Base-by-base conservation (phyloP, 495 filamentous ascomycete species). In the Tuber umbilicatum region DNA sequence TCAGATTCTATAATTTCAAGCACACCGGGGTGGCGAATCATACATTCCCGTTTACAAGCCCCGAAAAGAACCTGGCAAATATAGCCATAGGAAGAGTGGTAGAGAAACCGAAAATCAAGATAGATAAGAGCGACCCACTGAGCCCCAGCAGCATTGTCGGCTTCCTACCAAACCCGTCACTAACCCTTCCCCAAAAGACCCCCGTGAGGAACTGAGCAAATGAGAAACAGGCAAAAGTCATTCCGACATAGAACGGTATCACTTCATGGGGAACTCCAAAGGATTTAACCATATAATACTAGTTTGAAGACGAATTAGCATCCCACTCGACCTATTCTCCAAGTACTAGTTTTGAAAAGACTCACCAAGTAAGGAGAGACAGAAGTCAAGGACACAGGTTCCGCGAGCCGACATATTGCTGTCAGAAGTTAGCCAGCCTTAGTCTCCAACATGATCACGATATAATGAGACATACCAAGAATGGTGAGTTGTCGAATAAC, bases 281-380 rank as follows among this genome's bases (percentile, higher is more conserved):
- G 55, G 77, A 75, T 64, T 80, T 64, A 72, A 82, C 73, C 81
- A 82, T 82, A 40, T 76, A 82, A 70, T 82, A 82, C 81, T 85
- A 43, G 92, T 87, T 6, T 31, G 37, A 68, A 70, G 31, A 68
- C 73, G 42, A 38, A 73, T n/a, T 55, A 23, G 16, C 31, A 71
- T 45, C 55, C 55, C 16, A 1, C 27, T 50, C 85, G 19, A 90
- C 91, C 90, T 91, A 94, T 87, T 89, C 89, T 69, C 90, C 91
- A 35, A 64, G 17, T 2, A 6, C 14, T 35, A 17, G 12, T 84
- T 87, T 89, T 76, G 91, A 88, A 71, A 95, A 92, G 90, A 97
- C 93, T 85, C 94, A 94, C 38, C 92, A 98, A 87, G 82, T 98
- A 98, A 23, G 94, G 94, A 75, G 91, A 92, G 76, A 97, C 89